Conservation (phyloP, 371 early-diverging fungal genomes). For the Mucor mucedo region DNA sequence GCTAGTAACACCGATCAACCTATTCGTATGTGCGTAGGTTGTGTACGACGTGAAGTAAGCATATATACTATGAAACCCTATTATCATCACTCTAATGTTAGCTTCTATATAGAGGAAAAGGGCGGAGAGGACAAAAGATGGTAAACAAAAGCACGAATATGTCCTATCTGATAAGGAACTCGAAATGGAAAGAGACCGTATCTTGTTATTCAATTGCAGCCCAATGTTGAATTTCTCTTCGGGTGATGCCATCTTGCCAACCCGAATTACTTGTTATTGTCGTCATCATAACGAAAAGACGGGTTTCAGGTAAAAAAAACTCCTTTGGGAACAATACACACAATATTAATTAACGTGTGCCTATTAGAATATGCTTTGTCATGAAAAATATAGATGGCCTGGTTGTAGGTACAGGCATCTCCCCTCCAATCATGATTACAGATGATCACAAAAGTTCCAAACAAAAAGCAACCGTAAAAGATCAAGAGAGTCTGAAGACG, state of each 20-base stretch:
- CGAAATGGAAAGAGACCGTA: conserved; percentile 67
- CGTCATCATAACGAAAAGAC: conserved; percentile 88
- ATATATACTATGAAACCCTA: background rate
- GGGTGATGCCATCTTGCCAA: conserved; percentile 85
- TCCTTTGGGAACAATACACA: no score
- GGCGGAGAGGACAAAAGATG: conserved; percentile 52
- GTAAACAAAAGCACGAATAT: conserved; percentile 30
- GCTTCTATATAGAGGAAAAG: conserved; percentile 38
- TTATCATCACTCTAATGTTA: background rate
- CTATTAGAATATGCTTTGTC: conserved; percentile 71
- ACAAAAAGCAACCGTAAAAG: conserved; percentile 54
- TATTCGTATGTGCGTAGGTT: conserved; percentile 79
- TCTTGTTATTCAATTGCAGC: conserved; percentile 81
- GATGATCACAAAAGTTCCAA: conserved; percentile 87
- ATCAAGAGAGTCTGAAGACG: conserved; percentile 33
- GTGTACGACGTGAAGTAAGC: conserved; percentile 81
- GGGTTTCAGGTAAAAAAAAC: conserved; percentile 67
- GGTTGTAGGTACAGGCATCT: conserved; percentile 74
- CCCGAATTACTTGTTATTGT: conserved; percentile 92
- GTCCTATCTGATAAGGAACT: conserved; percentile 49
- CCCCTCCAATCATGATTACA: conserved; percentile 91
- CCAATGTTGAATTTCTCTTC: conserved; percentile 80
- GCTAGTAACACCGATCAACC: conserved; percentile 76
- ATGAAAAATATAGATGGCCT: conserved; percentile 30
- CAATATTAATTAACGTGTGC: no score